phyloP scores from a whole-genome alignment of 2,329 filamentous ascomycete genomes.

The Xylaria sp. region DNA sequence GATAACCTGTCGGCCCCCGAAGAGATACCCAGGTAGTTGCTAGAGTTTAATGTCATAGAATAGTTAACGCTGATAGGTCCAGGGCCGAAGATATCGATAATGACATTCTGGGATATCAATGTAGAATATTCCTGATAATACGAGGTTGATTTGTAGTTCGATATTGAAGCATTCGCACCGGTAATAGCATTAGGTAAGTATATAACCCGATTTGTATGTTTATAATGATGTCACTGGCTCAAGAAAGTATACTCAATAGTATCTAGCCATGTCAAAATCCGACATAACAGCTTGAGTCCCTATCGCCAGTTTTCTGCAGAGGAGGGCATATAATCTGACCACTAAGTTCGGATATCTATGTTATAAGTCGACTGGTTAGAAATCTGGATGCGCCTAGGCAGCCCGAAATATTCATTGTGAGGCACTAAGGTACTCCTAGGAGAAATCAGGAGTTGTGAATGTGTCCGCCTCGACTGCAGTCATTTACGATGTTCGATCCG shows the following conservation, averaged over 20 bases:
- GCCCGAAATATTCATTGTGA: not conserved
- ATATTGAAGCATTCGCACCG: too few relatives aligned
- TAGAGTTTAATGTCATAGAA: not conserved
- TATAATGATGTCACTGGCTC: too few relatives aligned
- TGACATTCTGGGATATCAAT: not conserved
- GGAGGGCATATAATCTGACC: not conserved
- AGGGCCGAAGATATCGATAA: not conserved
- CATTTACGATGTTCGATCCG: not conserved
- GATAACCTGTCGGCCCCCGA: too few relatives aligned
- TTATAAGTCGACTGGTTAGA: not conserved
- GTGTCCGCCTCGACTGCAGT: not conserved
- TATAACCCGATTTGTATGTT: too few relatives aligned
- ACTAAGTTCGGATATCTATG: conserved; percentile 5
- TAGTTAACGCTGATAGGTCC: not conserved
- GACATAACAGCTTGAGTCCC: not conserved
- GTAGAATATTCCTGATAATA: not conserved
- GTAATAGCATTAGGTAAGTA: too few relatives aligned
- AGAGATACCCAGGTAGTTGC: not conserved
- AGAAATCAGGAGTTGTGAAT: not conserved
- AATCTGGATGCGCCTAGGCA: not conserved
- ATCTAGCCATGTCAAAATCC: too few relatives aligned
- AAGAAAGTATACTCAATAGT: not conserved
- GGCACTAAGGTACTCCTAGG: not conserved
- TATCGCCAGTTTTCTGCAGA: not conserved
- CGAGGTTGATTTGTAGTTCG: not conserved